Percentiles rank a stretch among this genome's conserved stretches.
Conservation (phyloP, 1,284 basidiomycete species). For the Ceratobasidium sp. region DNA sequence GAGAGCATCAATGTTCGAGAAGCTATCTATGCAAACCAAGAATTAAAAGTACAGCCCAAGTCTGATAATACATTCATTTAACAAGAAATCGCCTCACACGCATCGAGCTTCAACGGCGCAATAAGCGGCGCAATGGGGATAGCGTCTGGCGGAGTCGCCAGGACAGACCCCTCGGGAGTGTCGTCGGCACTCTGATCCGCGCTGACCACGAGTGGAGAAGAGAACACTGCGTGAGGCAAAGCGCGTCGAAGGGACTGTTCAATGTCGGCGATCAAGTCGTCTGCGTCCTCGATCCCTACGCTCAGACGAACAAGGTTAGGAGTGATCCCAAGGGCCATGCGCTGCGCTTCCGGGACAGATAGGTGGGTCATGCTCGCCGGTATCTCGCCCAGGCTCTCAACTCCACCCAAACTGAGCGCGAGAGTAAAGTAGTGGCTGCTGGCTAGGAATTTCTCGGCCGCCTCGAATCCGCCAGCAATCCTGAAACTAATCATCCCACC, state of each 20-base stretch:
- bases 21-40: neutral
- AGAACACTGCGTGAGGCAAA: conserved; percentile 22
- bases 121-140: neutral
- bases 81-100: neutral
- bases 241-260: conserved; percentile 72
- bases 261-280: conserved; percentile 86
- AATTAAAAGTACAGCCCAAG: neutral
- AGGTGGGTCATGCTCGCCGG: conserved; percentile 87
- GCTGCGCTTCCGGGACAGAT: conserved; percentile 74
- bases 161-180: neutral
- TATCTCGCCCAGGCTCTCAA: no score
- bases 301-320: conserved; percentile 84
- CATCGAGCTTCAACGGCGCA: neutral
- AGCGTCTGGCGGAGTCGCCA: neutral
- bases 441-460: conserved; percentile 77
- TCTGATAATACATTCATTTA: neutral
- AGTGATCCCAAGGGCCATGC: conserved; percentile 79
- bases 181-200: neutral
- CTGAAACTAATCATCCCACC: no score
- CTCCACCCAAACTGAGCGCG: conserved; percentile 92
- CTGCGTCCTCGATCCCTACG: conserved; percentile 88
- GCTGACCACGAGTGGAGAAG: neutral
- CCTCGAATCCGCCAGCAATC: conserved; percentile 65
- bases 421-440: conserved; percentile 79
- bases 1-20: neutral